Conservation (phyloP, 768 basidiomycete genomes). For the Russula ochroleuca region DNA sequence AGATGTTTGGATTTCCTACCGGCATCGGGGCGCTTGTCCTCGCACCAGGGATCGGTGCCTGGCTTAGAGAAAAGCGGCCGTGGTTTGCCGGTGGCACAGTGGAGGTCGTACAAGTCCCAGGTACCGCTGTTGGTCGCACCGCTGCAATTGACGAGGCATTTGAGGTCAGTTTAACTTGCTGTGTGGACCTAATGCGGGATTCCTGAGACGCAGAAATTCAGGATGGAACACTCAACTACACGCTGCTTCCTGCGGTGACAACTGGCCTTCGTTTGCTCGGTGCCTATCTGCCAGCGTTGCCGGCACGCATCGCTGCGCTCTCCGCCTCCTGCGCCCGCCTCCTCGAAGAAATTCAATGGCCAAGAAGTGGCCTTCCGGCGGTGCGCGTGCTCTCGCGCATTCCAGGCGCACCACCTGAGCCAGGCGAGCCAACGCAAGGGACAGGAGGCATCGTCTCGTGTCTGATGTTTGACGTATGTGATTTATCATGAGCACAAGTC, state of each 20-base stretch:
- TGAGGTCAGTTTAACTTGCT: constrained; percentile 48
- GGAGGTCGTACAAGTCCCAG: constrained; percentile 79
- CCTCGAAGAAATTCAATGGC: constrained; percentile 57
- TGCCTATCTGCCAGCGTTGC: constrained; percentile 74
- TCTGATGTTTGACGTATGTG: constrained; percentile 23
- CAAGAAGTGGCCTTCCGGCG: constrained; percentile 50
- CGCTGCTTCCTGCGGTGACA: constrained; percentile 71
- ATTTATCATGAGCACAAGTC: no score
- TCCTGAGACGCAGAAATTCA: constrained; percentile 32
- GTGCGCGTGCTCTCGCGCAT: constrained; percentile 63
- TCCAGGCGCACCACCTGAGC: constrained; percentile 35
- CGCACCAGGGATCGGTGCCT: constrained; percentile 49
- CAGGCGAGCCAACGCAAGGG: constrained; percentile 19
- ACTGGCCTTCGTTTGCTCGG: constrained; percentile 74
- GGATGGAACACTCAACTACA: constrained; percentile 85
- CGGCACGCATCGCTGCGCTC: constrained; percentile 67
- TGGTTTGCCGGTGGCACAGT: constrained; percentile 88
- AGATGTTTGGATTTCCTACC: constrained; percentile 87
- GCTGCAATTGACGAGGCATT: constrained; percentile 64
- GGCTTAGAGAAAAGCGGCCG: constrained; percentile 56
- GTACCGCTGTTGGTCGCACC: constrained; percentile 58
- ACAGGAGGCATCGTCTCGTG: constrained; percentile 24
- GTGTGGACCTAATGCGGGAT: not conserved
- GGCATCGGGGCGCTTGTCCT: constrained; percentile 72
- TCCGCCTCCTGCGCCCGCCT: constrained; percentile 56